Evolutionary conservation across 352 stramenopile genomes (phyloP), one percentile per base, ranked within the genome.

Genomic region (Plasmopara viticola): DNA sequence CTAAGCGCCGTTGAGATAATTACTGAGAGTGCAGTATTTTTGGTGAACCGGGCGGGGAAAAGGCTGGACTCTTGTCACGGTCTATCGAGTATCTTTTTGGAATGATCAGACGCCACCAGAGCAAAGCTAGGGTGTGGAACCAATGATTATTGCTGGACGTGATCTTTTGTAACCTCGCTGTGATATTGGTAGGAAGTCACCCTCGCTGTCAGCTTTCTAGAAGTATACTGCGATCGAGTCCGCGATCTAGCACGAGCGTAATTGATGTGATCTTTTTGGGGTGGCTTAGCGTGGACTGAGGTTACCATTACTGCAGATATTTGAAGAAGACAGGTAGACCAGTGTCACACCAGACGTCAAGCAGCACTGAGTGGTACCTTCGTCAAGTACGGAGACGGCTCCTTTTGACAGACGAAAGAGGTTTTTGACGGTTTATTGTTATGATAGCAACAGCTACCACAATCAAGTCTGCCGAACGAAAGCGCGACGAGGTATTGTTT

Each of bases 211-310:
- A 95, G 84, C 44, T 96, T 97, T 64, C 61, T 97, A 42, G 91
- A 97, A 67, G 96, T 97, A 20, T 97, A 97, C 69, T 95, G 87
- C 44, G 91, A 97, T 52, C 84, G 86, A 17, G 83, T 97, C 10
- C 81, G 91, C 9, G 91, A 97, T 60, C 78, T 97, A 9, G 82
- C 88, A 6, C 70, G 87, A 64, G 89, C 90, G 62, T 97, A 85
- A 58, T 57, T 72, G 8, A 37, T 18, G n/a, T 44, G 9, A 14
- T 17, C 41, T 25, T 43, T 15, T 7, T 29, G 4, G 31, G 1
- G 6, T 33, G 15, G 25, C 18, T 17, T 45, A 15, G 10, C 20
- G 8, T 33, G 14, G 40, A 35, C 31, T 4, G 7, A 15, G 10
- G 9, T 53, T 49, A 56, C 44, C 30, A 48, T 14, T 35, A 41